These are phyloP conservation scores for Saururus chinensis DNA, from an alignment of 164 flowering plant species.

Conservation along the genomic window DNA sequence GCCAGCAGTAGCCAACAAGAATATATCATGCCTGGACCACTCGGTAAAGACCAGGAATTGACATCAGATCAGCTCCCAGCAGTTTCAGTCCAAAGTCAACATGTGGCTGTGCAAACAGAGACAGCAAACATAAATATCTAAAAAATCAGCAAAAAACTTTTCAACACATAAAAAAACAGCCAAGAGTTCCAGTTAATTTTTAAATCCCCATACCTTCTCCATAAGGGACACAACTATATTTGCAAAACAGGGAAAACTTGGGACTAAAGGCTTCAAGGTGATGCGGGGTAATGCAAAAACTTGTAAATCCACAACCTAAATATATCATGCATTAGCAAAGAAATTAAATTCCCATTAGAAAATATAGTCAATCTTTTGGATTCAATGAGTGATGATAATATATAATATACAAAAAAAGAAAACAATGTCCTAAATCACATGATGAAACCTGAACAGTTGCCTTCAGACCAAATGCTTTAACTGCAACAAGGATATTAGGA, in stretches of 20 bases:
- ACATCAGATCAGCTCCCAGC: conserved; percentile 82
- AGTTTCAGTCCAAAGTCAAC: conserved; percentile 92
- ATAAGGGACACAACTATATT: conserved; percentile 80
- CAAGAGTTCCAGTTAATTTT: neutral
- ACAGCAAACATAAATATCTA: neutral
- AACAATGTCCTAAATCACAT: neutral
- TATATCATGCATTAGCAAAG: neutral
- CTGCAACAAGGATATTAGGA: conserved; percentile 70
- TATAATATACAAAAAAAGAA: neutral
- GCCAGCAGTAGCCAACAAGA: neutral
- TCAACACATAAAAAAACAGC: neutral
- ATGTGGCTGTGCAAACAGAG: conserved; percentile 61
- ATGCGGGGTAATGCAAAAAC: conserved; percentile 87
- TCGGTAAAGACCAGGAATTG: conserved; percentile 83
- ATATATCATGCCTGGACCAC: conserved; percentile 61
- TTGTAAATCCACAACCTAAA: conserved; percentile 91
- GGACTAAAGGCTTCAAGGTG: conserved; percentile 92
- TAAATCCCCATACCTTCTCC: conserved; percentile 60
- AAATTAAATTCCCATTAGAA: neutral
- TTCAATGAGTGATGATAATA: neutral
- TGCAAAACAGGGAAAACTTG: conserved; percentile 87
- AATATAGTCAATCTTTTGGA: neutral
- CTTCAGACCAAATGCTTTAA: conserved; percentile 86
- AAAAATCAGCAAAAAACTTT: neutral
- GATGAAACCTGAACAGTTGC: conserved; percentile 33